These are phyloP conservation scores for Diutina ranongensis DNA, from an alignment of 1,139 yeast species.

Conservation along the genomic window DNA sequence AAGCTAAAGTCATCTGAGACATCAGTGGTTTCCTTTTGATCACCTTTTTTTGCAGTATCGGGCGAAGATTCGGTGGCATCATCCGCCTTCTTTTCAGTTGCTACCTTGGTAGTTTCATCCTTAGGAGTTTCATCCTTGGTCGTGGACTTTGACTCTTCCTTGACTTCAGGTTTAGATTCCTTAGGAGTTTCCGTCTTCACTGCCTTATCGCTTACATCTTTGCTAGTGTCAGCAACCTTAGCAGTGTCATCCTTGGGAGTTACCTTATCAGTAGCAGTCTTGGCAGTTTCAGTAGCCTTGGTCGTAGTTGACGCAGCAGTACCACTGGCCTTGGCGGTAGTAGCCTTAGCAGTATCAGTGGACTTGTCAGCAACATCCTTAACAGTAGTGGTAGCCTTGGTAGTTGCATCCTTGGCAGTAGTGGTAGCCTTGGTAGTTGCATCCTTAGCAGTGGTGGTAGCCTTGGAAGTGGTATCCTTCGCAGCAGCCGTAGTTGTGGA, in stretches of 20 bases:
- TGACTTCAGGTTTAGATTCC: background rate
- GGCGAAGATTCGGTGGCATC: background rate
- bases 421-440: conserved; percentile 5
- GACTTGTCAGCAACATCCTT: conserved; percentile 9
- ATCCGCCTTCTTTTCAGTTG: background rate
- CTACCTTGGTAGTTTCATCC: background rate
- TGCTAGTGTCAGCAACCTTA: too few relatives aligned
- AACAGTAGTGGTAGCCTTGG: conserved; percentile 6
- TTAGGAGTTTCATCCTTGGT: background rate
- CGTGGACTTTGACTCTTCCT: too few relatives aligned
- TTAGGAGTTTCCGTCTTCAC: background rate
- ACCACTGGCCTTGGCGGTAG: too few relatives aligned
- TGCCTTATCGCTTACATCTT: background rate
- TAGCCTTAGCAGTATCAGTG: too few relatives aligned
- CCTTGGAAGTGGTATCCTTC: background rate
- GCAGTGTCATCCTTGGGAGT: background rate
- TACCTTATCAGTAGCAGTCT: background rate
- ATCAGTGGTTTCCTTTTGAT: background rate
- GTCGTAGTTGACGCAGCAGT: background rate
- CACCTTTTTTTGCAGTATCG: background rate
- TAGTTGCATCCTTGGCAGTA: conserved; percentile 8
- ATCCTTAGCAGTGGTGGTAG: background rate
- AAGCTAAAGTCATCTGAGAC: background rate
- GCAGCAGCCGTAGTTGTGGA: background rate
- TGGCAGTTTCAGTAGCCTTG: background rate